These are phyloP conservation scores for Suillus placidus DNA, from an alignment of 768 basidiomycete species.

Conservation along the genomic window DNA sequence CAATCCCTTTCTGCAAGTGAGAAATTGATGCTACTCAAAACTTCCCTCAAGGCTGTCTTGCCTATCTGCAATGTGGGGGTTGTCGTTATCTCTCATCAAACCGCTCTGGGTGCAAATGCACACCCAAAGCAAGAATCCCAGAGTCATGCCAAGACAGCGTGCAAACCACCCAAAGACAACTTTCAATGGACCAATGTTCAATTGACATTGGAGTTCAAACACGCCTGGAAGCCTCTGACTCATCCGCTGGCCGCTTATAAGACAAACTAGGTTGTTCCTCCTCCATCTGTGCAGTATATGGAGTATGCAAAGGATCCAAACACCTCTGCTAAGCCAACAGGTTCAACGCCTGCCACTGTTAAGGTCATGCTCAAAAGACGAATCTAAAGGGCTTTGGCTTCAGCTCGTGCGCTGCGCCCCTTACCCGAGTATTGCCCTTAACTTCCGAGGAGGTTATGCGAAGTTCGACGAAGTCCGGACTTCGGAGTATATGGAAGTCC, in stretches of 20 bases:
- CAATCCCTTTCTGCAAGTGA: background rate
- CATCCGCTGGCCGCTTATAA: background rate
- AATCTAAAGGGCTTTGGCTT: too few relatives aligned
- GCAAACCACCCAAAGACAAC: background rate
- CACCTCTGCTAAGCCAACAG: background rate
- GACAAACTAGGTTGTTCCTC: too few relatives aligned
- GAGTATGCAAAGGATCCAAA: background rate
- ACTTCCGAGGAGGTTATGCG: too few relatives aligned
- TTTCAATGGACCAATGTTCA: background rate
- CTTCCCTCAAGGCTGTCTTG: background rate
- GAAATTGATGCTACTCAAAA: background rate
- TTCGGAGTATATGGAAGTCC: too few relatives aligned
- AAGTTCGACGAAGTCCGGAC: too few relatives aligned
- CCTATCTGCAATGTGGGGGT: background rate
- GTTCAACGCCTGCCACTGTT: background rate
- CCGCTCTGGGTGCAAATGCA: background rate
- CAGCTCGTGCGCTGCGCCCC: too few relatives aligned
- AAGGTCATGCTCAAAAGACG: too few relatives aligned
- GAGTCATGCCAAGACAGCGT: background rate
- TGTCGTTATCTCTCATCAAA: background rate
- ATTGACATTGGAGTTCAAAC: slow-evolving; percentile 2
- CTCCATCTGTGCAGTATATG: background rate
- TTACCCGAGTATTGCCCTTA: too few relatives aligned
- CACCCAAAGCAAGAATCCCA: too few relatives aligned
- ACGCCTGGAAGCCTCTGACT: background rate